Evolutionary conservation across 2,329 filamentous ascomycete species (phyloP), one percentile per base, ranked within the genome.

Genomic region (Pleurostoma richardsiae): DNA sequence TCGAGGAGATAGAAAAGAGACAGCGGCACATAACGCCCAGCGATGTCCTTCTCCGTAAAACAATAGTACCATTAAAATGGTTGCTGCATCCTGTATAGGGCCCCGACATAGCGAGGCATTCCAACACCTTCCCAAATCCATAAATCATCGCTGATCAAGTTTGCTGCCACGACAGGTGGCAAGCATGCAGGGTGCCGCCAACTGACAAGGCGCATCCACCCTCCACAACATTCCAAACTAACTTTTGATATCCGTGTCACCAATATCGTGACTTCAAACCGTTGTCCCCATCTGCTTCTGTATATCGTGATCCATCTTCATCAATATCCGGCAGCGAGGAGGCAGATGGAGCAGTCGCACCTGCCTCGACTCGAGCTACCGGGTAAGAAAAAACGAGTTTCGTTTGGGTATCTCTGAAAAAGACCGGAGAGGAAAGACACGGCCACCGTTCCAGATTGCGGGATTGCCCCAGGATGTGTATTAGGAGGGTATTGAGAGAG

Each of bases 221-320:
- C 33, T 36, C 33, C 33, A n/a, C n/a, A 8, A 36, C 33, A 36
- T 36, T 8, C 8, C n/a, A 36, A 8, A n/a, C 8, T 36, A n/a
- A n/a, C 8, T n/a, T 36, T 19, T 19, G 19, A 36, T 8, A 36
- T 8, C 33, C 8, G n/a, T 8, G n/a, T n/a, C 33, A 36, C 33
- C n/a, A n/a, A 36, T 8, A n/a, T 36, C 33, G 33, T 36, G 8
- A 19, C n/a, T 36, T n/a, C 33, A 36, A 8, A 8, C n/a, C n/a
- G 33, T n/a, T 36, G 33, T 36, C 8, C n/a, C n/a, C n/a, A n/a
- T 36, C n/a, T 36, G 33, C n/a, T 36, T 36, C 8, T 36, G 8
- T 36, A 36, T 39, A 41, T 41, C 39, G 41, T 42, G 29, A 46
- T 41, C 39, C 39, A 30, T 42, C 30, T 42, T 41, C 44, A 39